Percentiles rank a stretch among this genome's conserved stretches.
Evolutionary conservation across 2,329 filamentous ascomycete genomes (phyloP).

Genomic region (Paracamarosporium sp.): DNA sequence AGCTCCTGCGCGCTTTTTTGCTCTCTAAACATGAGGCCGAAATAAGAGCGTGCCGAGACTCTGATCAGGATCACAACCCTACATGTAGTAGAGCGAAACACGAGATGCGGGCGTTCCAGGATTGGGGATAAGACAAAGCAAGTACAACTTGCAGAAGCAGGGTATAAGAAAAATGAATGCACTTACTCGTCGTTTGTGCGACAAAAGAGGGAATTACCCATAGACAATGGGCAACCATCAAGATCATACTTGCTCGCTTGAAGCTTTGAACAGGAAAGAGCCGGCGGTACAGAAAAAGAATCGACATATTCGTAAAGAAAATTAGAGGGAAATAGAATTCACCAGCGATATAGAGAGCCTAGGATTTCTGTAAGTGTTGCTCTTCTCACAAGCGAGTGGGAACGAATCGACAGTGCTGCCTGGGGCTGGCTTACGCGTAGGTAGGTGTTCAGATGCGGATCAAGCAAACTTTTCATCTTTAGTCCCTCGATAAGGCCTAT

Average conservation of each 20-base stretch:
- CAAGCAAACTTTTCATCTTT: neutral
- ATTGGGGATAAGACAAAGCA: neutral
- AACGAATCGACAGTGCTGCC: too few relatives aligned
- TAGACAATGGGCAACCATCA: neutral
- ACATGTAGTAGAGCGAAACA: neutral
- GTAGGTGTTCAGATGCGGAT: neutral
- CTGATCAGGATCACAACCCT: neutral
- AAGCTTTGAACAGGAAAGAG: slow-evolving; percentile 6
- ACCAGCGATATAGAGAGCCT: slow-evolving; percentile 20
- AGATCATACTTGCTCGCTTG: neutral
- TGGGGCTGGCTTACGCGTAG: neutral
- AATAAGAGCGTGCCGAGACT: too few relatives aligned
- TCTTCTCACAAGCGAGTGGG: neutral
- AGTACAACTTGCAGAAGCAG: neutral
- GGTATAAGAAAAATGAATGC: neutral
- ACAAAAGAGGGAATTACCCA: neutral
- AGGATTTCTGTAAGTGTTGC: neutral
- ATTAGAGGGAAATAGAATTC: slow-evolving; percentile 3
- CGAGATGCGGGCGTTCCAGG: neutral
- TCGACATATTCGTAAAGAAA: slow-evolving; percentile 6
- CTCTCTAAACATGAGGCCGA: too few relatives aligned
- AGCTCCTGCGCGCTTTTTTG: neutral
- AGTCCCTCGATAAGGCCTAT: neutral
- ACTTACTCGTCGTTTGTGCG: neutral
- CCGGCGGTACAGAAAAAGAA: slow-evolving; percentile 5